Base-by-base conservation (phyloP, 75 land plant species). In the Pinus tabuliformis region DNA sequence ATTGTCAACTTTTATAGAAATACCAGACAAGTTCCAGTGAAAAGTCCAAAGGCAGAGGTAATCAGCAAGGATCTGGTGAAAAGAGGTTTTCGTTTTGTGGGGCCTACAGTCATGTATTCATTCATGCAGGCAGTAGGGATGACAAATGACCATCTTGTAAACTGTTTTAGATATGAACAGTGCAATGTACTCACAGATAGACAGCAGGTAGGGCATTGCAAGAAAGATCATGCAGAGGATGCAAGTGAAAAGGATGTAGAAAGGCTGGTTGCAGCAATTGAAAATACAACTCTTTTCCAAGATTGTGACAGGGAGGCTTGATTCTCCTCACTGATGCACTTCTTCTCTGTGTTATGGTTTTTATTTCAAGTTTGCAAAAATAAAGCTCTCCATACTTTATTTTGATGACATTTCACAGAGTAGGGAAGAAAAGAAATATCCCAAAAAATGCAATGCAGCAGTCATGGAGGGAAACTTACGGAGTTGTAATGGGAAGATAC, bases 51-150 rank as follows among this genome's bases (percentile, higher is more conserved):
- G 76, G 87, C 91, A 24, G 92, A 90, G 49, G 75, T 76, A 1
- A 86, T 90, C 61, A 90, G 92, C 81, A 88, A 88, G 73, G 92
- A 90, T 63, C 77, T 90, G 45, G 33, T 90, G 60, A 73, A 81
- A 30, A 68, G 92, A 45, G 92, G 92, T 3, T 88, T 90, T 75
- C 72, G 92, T 15, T 73, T 83, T 54, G 91, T 90, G 54, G 86
- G 92, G 14, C 92, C 92, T 13, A 90, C 92, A 26, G 81, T 89
- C 49, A 81, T 90, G 37, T 90, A 90, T 63, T 81, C 92, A 22
- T 86, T 90, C 82, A 88, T 90, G 91, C 92, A 90, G 60, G 86
- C 76, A 24, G 79, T 89, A 16, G 91, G 93, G 16, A 76, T 91
- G 63, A 87, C 89, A 54, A 89, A 86, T 70, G 93, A 91, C 61